Evolutionary conservation across 202 grass and related monocot species (phyloP).

Genomic region (Eragrostis tef): DNA sequence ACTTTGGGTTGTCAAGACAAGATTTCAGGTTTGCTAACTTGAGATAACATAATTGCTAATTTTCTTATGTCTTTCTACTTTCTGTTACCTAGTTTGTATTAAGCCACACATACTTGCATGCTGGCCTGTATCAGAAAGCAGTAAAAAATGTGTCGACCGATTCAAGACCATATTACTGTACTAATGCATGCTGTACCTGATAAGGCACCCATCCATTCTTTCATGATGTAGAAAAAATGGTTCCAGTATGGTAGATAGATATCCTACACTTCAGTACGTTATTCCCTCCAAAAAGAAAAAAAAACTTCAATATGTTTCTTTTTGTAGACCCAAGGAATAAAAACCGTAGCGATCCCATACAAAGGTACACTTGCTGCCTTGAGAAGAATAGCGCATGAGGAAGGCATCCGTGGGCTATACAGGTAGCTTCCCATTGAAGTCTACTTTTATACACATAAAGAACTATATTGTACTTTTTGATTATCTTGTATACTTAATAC

Average conservation of each 20-base stretch:
- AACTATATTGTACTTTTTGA: not conserved
- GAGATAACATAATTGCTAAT: conserved; percentile 17
- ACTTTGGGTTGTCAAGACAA: conserved; percentile 99
- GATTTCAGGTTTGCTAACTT: conserved; percentile 75
- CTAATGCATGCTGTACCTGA: not conserved
- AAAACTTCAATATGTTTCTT: conserved; percentile 9
- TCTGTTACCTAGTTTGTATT: not conserved
- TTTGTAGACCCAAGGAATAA: conserved; percentile 86
- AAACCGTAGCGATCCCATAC: conserved; percentile 61
- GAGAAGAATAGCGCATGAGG: conserved; percentile 78
- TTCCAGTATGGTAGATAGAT: not conserved
- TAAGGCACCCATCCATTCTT: not conserved
- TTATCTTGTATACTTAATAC: conserved; percentile 40
- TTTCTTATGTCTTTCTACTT: not conserved
- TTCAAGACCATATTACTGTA: not conserved
- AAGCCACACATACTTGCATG: not conserved
- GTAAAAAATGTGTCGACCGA: not conserved
- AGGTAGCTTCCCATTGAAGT: conserved; percentile 55
- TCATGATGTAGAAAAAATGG: not conserved
- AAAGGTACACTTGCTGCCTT: conserved; percentile 76
- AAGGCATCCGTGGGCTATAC: conserved; percentile 89
- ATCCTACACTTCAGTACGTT: not conserved
- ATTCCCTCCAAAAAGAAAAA: no score
- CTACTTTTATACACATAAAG: not conserved
- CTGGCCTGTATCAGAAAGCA: not conserved